Evolutionary conservation across 257 asterid genomes (phyloP), one percentile per base, ranked within the genome.

Genomic region (Solanum virginianum): DNA sequence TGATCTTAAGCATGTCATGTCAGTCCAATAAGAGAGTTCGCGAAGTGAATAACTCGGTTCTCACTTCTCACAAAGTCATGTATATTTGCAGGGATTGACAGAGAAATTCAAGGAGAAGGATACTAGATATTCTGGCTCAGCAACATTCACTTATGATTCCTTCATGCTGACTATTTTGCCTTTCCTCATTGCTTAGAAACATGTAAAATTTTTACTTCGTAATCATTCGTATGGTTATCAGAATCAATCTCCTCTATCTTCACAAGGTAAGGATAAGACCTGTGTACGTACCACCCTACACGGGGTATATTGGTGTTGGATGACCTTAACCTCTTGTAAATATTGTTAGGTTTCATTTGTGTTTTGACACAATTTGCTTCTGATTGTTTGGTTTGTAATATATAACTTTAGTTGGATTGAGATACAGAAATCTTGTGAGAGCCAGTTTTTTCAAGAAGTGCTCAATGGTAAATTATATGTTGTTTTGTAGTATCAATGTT

Each of bases 81-180:
- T 62, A 65, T 72, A 22, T 77, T 11, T 89, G 91, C 92, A 94
- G 99, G 99, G 98, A 18, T 87, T 97, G 89, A 95, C 99, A 4
- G 98, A 97, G 83, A 97, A 97, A 86, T 97, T 97, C 90, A 97
- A 95, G 92, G 98, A 95, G 93, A 94, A 93, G 92, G 99, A 95
- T 88, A 88, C 90, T 22, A 65, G 90, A 24, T 91, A 88, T 84
- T 36, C 97, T 49, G 99, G 98, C 39, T 91, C 98, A 4, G 98
- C 96, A 70, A 93, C 95, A 72, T 95, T 95, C 91, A 86, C 90
- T 32, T 95, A 94, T 2, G 99, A 95, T 79, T 20, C 97, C 84
- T 95, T 95, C 95, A 94, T 95, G 99, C 57, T 94, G 41, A 94
- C 99, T 1, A 92, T 95, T 51, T 62, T 95, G 89, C 99, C 99